Conservation (phyloP, 78 protist species). For the Dictyostelium firmibasis region DNA sequence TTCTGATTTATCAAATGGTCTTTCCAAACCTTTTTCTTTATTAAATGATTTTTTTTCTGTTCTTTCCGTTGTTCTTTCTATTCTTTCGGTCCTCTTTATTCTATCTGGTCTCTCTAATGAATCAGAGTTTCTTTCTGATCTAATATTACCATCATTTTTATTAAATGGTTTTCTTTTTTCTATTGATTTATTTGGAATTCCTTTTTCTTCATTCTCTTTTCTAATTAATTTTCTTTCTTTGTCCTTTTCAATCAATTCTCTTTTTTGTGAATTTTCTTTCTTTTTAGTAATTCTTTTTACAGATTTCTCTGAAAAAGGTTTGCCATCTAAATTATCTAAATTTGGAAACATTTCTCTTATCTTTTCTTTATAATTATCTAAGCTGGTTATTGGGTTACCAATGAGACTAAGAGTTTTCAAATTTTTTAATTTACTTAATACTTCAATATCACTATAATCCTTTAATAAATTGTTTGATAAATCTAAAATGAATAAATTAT, state of each 20-base stretch:
- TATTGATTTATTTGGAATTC: not conserved
- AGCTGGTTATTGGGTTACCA: constrained; percentile 25
- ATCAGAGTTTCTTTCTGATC: not conserved
- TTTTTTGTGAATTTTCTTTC: constrained; percentile 16
- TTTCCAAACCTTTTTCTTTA: not conserved
- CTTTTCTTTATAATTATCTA: not conserved
- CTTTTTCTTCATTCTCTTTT: constrained; percentile 2
- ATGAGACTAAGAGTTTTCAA: constrained; percentile 19
- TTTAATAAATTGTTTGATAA: constrained; percentile 31
- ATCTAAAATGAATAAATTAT: constrained; percentile 25
- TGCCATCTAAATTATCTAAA: constrained; percentile 35
- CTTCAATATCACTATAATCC: constrained; percentile 39
- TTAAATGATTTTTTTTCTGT: not conserved
- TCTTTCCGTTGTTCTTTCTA: not conserved
- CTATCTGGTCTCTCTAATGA: not conserved
- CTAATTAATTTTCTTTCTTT: not conserved
- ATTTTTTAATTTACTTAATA: constrained; percentile 8
- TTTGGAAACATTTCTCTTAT: constrained; percentile 36
- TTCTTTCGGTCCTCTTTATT: not conserved
- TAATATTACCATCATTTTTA: not conserved
- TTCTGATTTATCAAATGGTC: not conserved
- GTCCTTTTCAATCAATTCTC: not conserved
- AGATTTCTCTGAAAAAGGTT: constrained; percentile 43
- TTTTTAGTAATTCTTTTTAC: constrained; percentile 1
- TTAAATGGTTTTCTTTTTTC: not conserved